phyloP scores from a whole-genome alignment of 148 eudicot species.

The Camellia japonica region DNA sequence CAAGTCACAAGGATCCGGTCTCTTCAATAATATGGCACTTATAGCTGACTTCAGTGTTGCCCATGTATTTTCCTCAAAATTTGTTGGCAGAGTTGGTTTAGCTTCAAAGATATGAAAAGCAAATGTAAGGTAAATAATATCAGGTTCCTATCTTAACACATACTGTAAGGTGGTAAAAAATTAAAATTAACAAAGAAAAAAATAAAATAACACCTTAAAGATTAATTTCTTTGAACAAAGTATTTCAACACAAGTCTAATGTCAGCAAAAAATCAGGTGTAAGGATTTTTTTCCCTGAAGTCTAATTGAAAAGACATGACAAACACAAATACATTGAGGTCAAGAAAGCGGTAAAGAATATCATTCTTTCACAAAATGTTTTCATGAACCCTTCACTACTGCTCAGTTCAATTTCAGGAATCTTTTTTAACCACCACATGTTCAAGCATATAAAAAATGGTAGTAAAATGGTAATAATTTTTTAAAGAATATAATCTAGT shows the following conservation, averaged over 20 bases:
- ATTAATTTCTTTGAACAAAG: background rate
- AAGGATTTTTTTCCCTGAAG: background rate
- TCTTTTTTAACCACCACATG: no score
- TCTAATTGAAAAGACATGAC: background rate
- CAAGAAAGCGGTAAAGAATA: background rate
- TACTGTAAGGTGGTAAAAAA: background rate
- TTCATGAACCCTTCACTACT: no score
- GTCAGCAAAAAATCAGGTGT: background rate
- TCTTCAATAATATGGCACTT: constrained; percentile 87
- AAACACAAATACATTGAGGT: background rate
- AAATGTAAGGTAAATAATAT: constrained; percentile 14
- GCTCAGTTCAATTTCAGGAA: no score
- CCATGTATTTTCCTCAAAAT: constrained; percentile 96
- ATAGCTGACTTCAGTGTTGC: constrained; percentile 84
- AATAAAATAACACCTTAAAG: no score
- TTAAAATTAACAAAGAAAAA: background rate
- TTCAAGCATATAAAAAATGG: no score
- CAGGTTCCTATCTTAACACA: background rate
- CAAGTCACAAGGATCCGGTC: constrained; percentile 81
- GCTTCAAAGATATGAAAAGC: constrained; percentile 36
- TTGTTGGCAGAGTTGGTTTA: constrained; percentile 76
- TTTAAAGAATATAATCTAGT: no score
- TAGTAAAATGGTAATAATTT: no score
- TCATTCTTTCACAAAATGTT: background rate
- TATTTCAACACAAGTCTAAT: background rate